These are phyloP conservation scores for Hypomyces rosellus DNA, from an alignment of 2,329 filamentous ascomycete species.

Conservation along the genomic window DNA sequence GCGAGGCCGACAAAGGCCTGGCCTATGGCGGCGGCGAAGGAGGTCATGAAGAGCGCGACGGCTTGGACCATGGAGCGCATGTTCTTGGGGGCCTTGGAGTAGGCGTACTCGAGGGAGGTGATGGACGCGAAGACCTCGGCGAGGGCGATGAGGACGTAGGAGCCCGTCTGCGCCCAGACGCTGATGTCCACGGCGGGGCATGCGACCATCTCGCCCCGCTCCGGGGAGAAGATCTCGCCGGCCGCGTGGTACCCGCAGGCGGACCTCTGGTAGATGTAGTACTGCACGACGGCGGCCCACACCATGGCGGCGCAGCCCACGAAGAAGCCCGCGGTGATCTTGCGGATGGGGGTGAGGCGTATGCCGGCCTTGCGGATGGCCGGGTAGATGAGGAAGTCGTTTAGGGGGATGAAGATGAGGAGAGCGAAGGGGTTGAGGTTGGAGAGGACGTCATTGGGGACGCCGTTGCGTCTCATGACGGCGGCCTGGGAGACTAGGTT, in stretches of 20 bases:
- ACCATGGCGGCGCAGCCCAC: constrained; percentile 44
- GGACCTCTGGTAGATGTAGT: constrained; percentile 50
- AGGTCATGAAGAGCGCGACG: constrained; percentile 62
- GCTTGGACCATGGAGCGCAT: constrained; percentile 39
- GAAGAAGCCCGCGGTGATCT: constrained; percentile 53
- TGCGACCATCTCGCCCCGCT: constrained; percentile 17
- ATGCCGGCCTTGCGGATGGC: constrained; percentile 44
- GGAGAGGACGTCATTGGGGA: constrained; percentile 54
- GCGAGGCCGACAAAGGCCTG: constrained; percentile 45
- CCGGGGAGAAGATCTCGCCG: constrained; percentile 15
- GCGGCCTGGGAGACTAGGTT: constrained; percentile 27
- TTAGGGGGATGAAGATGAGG: neutral
- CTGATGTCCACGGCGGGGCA: constrained; percentile 17
- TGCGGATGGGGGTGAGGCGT: constrained; percentile 50
- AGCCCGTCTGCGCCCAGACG: constrained; percentile 19
- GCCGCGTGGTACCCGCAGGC: constrained; percentile 34
- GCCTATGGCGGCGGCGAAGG: constrained; percentile 61
- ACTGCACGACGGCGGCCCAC: constrained; percentile 50
- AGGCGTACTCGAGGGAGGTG: constrained; percentile 25
- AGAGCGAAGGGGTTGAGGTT: constrained; percentile 50
- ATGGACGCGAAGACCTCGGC: constrained; percentile 22
- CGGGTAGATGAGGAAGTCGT: constrained; percentile 44
- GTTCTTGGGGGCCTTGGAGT: constrained; percentile 43
- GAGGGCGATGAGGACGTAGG: constrained; percentile 22
- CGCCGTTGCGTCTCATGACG: constrained; percentile 40